Evolutionary conservation across 495 filamentous ascomycete species (phyloP).

Genomic region (Delitschia confertaspora): DNA sequence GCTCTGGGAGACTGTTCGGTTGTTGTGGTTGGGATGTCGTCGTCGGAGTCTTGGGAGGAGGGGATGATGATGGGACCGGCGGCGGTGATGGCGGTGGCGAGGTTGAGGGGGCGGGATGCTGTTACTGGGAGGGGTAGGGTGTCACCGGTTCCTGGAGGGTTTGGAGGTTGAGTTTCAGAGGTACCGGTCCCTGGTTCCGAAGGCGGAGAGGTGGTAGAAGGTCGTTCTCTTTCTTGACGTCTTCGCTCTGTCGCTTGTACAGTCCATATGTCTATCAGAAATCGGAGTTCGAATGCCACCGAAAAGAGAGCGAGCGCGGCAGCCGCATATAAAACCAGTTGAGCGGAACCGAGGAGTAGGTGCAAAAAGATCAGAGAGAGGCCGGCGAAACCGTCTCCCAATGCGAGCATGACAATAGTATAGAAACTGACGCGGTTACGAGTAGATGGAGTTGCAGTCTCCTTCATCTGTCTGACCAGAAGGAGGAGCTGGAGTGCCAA

Average conservation of each 20-base stretch:
- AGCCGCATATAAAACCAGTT: constrained; percentile 31
- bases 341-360: constrained; percentile 43
- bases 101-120: constrained; percentile 39
- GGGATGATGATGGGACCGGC: constrained; percentile 67
- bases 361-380: constrained; percentile 57
- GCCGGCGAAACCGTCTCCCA: constrained; percentile 65
- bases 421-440: constrained; percentile 84
- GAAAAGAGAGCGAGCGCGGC: constrained; percentile 61
- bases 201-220: constrained; percentile 6
- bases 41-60: constrained; percentile 61
- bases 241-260: constrained; percentile 76
- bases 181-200: constrained; percentile 18
- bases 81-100: constrained; percentile 58
- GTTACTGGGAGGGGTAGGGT: constrained; percentile 57
- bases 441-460: constrained; percentile 89
- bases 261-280: constrained; percentile 79
- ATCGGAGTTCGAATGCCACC: constrained; percentile 68
- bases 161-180: constrained; percentile 13
- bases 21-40: constrained; percentile 23
- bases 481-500: constrained; percentile 64
- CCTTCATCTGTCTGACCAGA: constrained; percentile 77
- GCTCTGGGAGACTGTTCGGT: constrained; percentile 38
- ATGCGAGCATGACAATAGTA: constrained; percentile 73
- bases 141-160: constrained; percentile 33
- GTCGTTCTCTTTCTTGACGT: constrained; percentile 45